phyloP scores from a whole-genome alignment of 2,329 filamentous ascomycete genomes.

The Pseudogymnoascus sp. region DNA sequence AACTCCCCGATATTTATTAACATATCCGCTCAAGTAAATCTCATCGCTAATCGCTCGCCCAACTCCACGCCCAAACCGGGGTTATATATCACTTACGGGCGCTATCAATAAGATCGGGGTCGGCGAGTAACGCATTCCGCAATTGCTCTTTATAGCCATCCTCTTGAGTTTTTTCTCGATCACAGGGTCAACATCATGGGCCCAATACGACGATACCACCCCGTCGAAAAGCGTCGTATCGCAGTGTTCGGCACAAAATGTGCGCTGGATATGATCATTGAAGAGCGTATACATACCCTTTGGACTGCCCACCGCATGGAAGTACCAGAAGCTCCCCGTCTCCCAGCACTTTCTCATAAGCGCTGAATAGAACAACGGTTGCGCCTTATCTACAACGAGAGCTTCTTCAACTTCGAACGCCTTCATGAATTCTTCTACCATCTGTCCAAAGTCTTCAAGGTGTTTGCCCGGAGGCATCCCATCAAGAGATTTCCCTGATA shows the following conservation, averaged over 20 bases:
- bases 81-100: neutral
- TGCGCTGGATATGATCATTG: slow-evolving; percentile 18
- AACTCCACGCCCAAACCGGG: neutral
- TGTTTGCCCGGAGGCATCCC: slow-evolving; percentile 15
- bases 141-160: slow-evolving; percentile 11
- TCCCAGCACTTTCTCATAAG: slow-evolving; percentile 19
- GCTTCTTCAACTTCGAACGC: slow-evolving; percentile 19
- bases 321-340: slow-evolving; percentile 21
- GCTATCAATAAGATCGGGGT: neutral
- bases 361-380: slow-evolving; percentile 9
- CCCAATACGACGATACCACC: slow-evolving; percentile 14
- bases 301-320: slow-evolving; percentile 19
- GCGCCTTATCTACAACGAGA: neutral
- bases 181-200: slow-evolving; percentile 4
- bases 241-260: slow-evolving; percentile 13
- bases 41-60: neutral
- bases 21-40: neutral
- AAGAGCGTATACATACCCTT: slow-evolving; percentile 21
- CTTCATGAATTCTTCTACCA: slow-evolving; percentile 17
- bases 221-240: slow-evolving; percentile 8
- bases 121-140: neutral
- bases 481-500: slow-evolving; percentile 19
- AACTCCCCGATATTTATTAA: neutral
- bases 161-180: slow-evolving; percentile 10
- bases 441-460: slow-evolving; percentile 12